Evolutionary conservation across 2,329 filamentous ascomycete genomes (phyloP).

Genomic region (Neonectria punicea): DNA sequence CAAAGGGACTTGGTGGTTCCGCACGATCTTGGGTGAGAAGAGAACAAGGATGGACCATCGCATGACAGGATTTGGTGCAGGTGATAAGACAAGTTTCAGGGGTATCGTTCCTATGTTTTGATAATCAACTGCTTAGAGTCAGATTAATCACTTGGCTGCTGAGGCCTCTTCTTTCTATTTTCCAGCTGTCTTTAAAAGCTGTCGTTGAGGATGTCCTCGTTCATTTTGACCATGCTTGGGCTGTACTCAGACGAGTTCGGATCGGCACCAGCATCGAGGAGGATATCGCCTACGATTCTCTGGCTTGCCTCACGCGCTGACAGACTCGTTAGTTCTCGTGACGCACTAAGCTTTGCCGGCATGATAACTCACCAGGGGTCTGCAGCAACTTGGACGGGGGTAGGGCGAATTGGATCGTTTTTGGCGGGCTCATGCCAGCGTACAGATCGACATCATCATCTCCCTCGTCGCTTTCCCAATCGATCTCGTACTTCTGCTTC

Average conservation of each 20-base stretch:
- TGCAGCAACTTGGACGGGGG: slow-evolving; percentile 81
- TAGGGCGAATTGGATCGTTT: slow-evolving; percentile 88
- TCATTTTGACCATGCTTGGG: slow-evolving; percentile 74
- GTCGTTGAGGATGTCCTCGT: slow-evolving; percentile 69
- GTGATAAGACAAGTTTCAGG: background rate
- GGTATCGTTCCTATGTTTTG: slow-evolving; percentile 19
- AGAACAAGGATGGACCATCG: background rate
- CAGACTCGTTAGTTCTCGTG: slow-evolving; percentile 17
- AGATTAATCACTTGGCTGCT: background rate
- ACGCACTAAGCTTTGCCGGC: background rate
- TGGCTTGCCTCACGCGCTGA: slow-evolving; percentile 81
- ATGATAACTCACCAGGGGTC: slow-evolving; percentile 72
- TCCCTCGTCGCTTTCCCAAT: slow-evolving; percentile 81
- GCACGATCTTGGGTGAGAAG: background rate
- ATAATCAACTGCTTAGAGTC: slow-evolving; percentile 5
- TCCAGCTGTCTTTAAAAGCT: slow-evolving; percentile 60
- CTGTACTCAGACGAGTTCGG: slow-evolving; percentile 67
- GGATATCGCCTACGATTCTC: slow-evolving; percentile 82
- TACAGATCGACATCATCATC: slow-evolving; percentile 71
- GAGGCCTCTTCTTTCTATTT: background rate
- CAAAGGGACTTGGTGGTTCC: background rate
- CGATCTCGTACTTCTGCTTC: slow-evolving; percentile 64
- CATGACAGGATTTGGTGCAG: background rate
- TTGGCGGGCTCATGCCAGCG: slow-evolving; percentile 86
- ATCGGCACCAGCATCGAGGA: slow-evolving; percentile 78